Conservation (phyloP, 108 stramenopile species). For the Skeletonema costatum region DNA sequence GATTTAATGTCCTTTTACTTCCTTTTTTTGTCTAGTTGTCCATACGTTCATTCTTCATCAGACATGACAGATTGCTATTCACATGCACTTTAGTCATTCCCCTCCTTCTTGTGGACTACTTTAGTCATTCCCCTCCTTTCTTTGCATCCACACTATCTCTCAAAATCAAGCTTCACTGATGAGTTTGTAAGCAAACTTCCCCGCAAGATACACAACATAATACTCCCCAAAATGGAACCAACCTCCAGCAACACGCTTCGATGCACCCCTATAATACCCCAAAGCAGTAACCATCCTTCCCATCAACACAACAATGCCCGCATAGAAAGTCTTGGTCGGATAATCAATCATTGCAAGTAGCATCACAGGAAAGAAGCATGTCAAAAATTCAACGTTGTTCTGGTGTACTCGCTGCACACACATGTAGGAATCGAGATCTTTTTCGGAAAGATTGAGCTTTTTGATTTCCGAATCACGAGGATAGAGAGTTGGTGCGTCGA, state of each 20-base stretch:
- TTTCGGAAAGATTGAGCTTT: conserved; percentile 1
- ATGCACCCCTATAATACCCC: conserved; percentile 19
- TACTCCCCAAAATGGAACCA: conserved; percentile 27
- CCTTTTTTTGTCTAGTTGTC: no score
- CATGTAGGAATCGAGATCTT: conserved; percentile 19
- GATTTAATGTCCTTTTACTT: background rate
- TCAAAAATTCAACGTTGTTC: conserved; percentile 28
- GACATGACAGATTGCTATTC: no score
- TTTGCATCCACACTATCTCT: no score
- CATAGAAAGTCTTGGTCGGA: conserved; percentile 10
- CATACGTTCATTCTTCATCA: no score
- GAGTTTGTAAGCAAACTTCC: conserved; percentile 15
- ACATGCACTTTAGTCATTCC: no score
- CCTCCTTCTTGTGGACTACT: no score
- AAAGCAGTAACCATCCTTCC: conserved; percentile 12
- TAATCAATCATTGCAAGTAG: conserved; percentile 11
- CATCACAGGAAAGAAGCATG: conserved; percentile 21
- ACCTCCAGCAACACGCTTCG: conserved; percentile 5
- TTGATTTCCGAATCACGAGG: conserved; percentile 17
- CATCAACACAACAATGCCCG: conserved; percentile 13
- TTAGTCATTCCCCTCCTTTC: no score
- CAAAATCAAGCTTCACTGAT: background rate
- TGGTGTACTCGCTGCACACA: conserved; percentile 23
- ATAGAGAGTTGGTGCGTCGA: conserved; percentile 13
- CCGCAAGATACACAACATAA: conserved; percentile 19